A percentile compares a stretch with the other conserved stretches of the same genome.
Conservation (phyloP, 2,329 filamentous ascomycete genomes). For the Epichloe gansuensis region DNA sequence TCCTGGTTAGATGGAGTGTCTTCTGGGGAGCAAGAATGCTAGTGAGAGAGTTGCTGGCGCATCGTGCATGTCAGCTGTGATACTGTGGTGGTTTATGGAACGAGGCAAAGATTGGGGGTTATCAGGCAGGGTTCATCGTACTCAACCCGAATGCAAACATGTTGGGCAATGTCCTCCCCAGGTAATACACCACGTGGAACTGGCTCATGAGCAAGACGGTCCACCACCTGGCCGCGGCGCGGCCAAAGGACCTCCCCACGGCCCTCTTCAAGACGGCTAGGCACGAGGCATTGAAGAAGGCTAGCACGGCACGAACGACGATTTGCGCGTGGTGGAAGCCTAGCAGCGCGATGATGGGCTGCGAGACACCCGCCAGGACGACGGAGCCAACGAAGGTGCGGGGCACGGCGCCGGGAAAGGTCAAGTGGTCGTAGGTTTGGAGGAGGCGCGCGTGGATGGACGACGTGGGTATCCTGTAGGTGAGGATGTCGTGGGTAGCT, state of each 20-base stretch:
- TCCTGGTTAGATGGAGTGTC: conserved; percentile 15
- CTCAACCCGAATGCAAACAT: conserved; percentile 89
- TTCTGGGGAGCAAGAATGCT: conserved; percentile 29
- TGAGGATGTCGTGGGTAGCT: conserved; percentile 78
- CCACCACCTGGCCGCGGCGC: conserved; percentile 64
- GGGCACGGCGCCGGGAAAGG: conserved; percentile 83
- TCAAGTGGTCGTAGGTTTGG: conserved; percentile 72
- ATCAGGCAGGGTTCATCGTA: conserved; percentile 30
- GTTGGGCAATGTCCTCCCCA: conserved; percentile 82
- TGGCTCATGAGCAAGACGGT: conserved; percentile 65
- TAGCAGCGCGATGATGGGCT: conserved; percentile 49
- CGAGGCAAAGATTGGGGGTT: background rate
- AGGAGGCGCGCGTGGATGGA: conserved; percentile 33
- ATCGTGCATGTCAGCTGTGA: background rate
- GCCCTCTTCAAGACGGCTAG: conserved; percentile 54
- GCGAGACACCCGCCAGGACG: conserved; percentile 59
- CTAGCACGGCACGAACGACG: conserved; percentile 64
- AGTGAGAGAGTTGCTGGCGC: conserved; percentile 52
- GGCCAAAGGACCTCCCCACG: conserved; percentile 57
- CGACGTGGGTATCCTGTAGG: conserved; percentile 59
- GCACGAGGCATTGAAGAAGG: conserved; percentile 58
- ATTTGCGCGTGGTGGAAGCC: conserved; percentile 45
- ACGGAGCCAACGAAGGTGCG: conserved; percentile 80
- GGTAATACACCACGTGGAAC: conserved; percentile 90
- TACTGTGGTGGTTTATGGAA: background rate